phyloP scores from a whole-genome alignment of 2,329 filamentous ascomycete species.

The Capronia epimyces region DNA sequence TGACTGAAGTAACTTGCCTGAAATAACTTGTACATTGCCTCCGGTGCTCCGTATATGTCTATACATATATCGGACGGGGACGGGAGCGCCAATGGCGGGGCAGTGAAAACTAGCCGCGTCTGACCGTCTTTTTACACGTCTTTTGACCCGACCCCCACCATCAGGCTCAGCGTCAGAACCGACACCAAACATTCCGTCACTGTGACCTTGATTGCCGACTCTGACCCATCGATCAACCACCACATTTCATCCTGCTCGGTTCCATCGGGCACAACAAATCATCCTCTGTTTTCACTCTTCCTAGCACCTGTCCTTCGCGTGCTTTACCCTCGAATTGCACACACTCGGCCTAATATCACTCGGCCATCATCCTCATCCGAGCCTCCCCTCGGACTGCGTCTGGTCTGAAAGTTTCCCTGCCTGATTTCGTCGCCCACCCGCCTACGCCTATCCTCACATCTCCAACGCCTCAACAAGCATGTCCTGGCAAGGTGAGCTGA shows the following conservation, averaged over 20 bases:
- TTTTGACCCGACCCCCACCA: background rate
- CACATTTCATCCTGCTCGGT: constrained; percentile 4
- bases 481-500: constrained; percentile 29
- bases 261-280: constrained; percentile 2
- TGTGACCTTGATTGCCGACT: background rate
- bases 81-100: background rate
- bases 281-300: background rate
- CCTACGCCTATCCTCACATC: background rate
- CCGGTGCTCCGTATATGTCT: no score
- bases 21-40: no score
- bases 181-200: background rate
- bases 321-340: background rate
- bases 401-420: constrained; percentile 1
- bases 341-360: no score
- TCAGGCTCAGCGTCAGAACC: background rate
- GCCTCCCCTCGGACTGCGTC: background rate
- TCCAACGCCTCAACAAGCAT: constrained; percentile 17
- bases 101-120: background rate
- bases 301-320: background rate
- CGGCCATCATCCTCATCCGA: background rate
- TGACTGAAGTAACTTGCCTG: no score
- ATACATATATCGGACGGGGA: no score
- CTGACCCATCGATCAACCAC: constrained; percentile 3
- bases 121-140: background rate
- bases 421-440: background rate